These are phyloP conservation scores for Auricularia auricula-judae DNA, from an alignment of 768 basidiomycete species.

Conservation along the genomic window DNA sequence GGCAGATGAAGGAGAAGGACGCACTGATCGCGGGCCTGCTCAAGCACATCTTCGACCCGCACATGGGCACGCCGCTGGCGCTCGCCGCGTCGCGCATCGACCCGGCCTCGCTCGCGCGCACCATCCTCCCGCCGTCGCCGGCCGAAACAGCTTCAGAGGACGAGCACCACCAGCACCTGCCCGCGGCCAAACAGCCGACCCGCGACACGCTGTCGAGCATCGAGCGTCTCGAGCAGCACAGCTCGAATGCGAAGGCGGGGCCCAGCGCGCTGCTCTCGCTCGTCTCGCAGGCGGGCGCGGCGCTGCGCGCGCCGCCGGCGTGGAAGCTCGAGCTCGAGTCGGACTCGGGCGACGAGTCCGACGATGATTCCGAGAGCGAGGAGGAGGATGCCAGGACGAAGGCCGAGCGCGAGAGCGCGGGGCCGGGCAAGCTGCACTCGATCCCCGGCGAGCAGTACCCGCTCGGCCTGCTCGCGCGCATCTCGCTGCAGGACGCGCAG, in stretches of 20 bases:
- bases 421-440: background rate
- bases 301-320: background rate
- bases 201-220: background rate
- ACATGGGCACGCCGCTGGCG: background rate
- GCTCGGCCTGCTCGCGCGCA: background rate
- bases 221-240: background rate
- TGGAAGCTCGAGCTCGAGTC: background rate
- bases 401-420: background rate
- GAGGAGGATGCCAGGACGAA: background rate
- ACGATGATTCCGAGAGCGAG: background rate
- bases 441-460: background rate
- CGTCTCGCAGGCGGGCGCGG: background rate
- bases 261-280: background rate
- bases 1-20: background rate
- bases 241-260: background rate
- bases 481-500: background rate
- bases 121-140: background rate
- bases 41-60: background rate
- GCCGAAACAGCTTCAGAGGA: background rate
- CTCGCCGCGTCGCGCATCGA: background rate
- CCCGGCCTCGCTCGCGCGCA: background rate
- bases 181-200: too few species aligned
- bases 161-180: background rate
- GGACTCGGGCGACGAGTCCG: background rate
- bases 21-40: background rate